Conservation (phyloP, 2,329 filamentous ascomycete genomes). For the Trichocomaceae sp. region DNA sequence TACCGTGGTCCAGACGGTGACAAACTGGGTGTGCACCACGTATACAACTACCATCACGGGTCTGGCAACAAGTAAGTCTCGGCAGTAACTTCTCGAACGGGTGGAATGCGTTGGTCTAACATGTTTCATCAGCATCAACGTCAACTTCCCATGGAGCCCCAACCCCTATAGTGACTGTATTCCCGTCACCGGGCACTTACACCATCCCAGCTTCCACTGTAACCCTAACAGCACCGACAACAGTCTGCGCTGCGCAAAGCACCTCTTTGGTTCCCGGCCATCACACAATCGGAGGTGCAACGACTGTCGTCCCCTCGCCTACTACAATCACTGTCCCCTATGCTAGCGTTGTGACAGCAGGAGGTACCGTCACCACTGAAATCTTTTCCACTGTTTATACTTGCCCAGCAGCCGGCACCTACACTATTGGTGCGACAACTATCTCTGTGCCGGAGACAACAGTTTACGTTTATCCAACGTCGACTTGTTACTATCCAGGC, state of each 20-base stretch:
- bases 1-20: constrained; percentile 15
- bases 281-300: constrained; percentile 65
- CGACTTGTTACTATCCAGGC: constrained; percentile 59
- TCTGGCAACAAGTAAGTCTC: constrained; percentile 16
- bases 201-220: constrained; percentile 42
- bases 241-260: constrained; percentile 58
- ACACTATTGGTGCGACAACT: constrained; percentile 65
- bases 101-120: not conserved
- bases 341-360: constrained; percentile 55
- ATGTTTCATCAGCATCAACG: constrained; percentile 8
- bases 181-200: constrained; percentile 6
- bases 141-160: constrained; percentile 11
- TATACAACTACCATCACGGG: constrained; percentile 31
- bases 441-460: constrained; percentile 50
- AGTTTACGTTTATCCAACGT: constrained; percentile 56
- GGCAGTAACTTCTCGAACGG: not conserved
- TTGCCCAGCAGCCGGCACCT: constrained; percentile 67
- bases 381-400: constrained; percentile 65
- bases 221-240: constrained; percentile 58
- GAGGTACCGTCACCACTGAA: constrained; percentile 56
- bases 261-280: constrained; percentile 58
- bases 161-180: constrained; percentile 13
- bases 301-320: constrained; percentile 58
- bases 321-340: constrained; percentile 66
- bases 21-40: constrained; percentile 33